Evolutionary conservation across 2,329 filamentous ascomycete genomes (phyloP), one percentile per base, ranked within the genome.

Genomic region (Pseudogymnoascus sp.): DNA sequence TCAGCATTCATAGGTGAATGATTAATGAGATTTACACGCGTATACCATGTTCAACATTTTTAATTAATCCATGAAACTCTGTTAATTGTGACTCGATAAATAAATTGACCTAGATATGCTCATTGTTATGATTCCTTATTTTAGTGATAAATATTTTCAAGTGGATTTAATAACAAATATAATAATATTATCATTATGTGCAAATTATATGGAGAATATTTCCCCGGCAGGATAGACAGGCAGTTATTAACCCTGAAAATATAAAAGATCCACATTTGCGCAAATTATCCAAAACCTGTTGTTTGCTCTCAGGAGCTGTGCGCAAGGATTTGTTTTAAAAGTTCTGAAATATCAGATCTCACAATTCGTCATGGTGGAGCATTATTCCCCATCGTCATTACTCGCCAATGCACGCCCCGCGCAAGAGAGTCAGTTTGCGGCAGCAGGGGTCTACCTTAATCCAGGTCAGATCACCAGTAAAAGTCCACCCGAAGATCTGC

Each of bases 321-420:
- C 6, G 43, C 43, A 28, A n/a, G 16, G 14, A n/a, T 46, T 46
- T 25, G 42, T 46, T 25, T 14, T n/a, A 8, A 49, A 56, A 36
- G 28, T 3, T 36, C 5, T 7, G 49, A 56, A 56, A 56, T 56
- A 56, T 36, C 49, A 56, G 28, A 34, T 34, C n/a, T 16, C 28
- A 21, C 28, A 11, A 28, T 36, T 56, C 49, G 49, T 56, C 49
- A 56, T 56, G 49, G 49, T 56, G 49, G 49, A 56, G 49, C 49
- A 18, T 36, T 21, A 14, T 18, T 56, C n/a, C n/a, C 28, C 49
- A 28, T 56, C 28, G 14, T 56, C 49, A 56, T 56, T 56, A 56
- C 49, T 56, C 49, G 49, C 49, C 49, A 56, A 56, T 56, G 49
- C 49, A 36, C n/a, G 49, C 49, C 28, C 49, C 49, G 28, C 49